Percentiles rank a stretch among this genome's conserved stretches.
Evolutionary conservation across 352 stramenopile genomes (phyloP).

Genomic region (Pythium phragmiticola): DNA sequence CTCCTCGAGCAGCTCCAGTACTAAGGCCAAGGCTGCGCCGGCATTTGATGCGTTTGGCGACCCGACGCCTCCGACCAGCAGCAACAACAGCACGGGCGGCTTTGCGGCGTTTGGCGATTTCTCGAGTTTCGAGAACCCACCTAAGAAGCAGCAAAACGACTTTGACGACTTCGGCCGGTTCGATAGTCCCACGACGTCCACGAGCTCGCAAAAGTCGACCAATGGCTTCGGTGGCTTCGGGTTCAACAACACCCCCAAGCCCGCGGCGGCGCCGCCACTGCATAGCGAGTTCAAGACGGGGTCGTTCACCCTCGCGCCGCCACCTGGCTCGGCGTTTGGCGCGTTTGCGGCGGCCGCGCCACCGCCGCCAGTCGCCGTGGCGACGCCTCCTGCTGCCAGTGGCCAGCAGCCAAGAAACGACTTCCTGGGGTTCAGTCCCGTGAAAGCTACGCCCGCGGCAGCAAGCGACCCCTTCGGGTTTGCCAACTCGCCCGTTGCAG

Average conservation of each 20-base stretch:
- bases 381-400: conserved; percentile 12
- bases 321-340: conserved; percentile 47
- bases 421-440: conserved; percentile 68
- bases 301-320: conserved; percentile 73
- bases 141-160: conserved; percentile 34
- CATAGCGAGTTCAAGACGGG: conserved; percentile 42
- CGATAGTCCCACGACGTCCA: conserved; percentile 20
- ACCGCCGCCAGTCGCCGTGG: conserved; percentile 9
- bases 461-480: conserved; percentile 58
- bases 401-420: conserved; percentile 32
- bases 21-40: conserved; percentile 10
- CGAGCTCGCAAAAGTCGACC: conserved; percentile 25
- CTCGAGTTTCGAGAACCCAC: conserved; percentile 52
- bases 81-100: conserved; percentile 25
- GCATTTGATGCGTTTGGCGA: conserved; percentile 38
- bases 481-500: conserved; percentile 27
- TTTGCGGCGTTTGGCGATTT: conserved; percentile 80
- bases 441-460: conserved; percentile 25
- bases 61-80: conserved; percentile 12
- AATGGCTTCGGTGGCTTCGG: conserved; percentile 58
- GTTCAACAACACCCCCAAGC: conserved; percentile 24
- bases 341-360: conserved; percentile 23
- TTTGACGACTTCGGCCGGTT: conserved; percentile 43
- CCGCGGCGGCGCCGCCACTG: conserved; percentile 30
- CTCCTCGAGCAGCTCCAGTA: conserved; percentile 21